Evolutionary conservation across 345 rosid species (phyloP).

Genomic region (Eucalyptus coolabah): DNA sequence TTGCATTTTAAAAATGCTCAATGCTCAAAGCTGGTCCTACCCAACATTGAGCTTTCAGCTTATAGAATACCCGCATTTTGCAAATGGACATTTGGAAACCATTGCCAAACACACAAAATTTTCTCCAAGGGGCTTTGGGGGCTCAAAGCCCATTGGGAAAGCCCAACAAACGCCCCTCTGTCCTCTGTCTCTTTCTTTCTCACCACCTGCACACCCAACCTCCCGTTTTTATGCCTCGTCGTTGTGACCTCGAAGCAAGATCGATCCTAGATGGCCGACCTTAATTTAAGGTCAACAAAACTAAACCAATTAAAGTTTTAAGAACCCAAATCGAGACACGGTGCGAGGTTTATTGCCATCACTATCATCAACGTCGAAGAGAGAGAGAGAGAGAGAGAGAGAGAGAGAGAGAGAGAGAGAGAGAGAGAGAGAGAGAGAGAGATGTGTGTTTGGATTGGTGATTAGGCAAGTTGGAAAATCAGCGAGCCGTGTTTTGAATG

Average conservation of each 20-base stretch:
- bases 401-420: not conserved
- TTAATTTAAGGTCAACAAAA: not conserved
- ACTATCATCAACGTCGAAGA: not conserved
- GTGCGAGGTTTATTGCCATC: not conserved
- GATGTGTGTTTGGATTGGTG: not conserved
- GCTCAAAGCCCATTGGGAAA: no score
- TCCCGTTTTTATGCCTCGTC: not conserved
- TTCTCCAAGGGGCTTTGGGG: no score
- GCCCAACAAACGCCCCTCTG: not conserved
- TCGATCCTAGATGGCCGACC: not conserved
- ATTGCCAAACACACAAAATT: no score
- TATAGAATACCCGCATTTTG: accelerated
- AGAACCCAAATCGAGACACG: not conserved
- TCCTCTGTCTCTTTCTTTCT: not conserved
- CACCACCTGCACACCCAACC: not conserved
- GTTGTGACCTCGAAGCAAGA: not conserved
- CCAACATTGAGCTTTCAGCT: no score
- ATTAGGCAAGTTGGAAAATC: not conserved
- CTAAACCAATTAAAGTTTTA: not conserved
- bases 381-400: not conserved
- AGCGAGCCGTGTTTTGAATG: not conserved
- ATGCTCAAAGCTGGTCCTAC: no score
- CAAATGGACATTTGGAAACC: no score
- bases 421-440: not conserved
- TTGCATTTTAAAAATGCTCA: no score